phyloP scores from a whole-genome alignment of 2,329 filamentous ascomycete species.

The Pseudogymnoascus sp. region DNA sequence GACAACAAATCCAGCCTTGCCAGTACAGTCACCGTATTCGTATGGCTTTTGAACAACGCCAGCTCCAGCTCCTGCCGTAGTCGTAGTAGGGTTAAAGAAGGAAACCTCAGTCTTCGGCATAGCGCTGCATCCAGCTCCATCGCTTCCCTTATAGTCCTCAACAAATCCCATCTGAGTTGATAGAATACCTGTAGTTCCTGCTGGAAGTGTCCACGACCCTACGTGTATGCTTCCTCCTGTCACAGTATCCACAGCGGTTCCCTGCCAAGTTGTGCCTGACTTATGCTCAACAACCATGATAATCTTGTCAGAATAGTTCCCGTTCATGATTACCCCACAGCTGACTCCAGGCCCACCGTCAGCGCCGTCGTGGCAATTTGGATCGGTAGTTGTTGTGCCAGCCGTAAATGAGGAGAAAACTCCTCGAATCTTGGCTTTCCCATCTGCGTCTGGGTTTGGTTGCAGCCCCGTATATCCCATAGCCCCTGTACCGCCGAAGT shows the following conservation, averaged over 20 bases:
- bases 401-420: background rate
- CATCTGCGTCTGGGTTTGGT: background rate
- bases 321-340: conserved; percentile 4
- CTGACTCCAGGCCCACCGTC: conserved; percentile 9
- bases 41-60: background rate
- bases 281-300: conserved; percentile 17
- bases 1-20: background rate
- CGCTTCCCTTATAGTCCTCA: background rate
- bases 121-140: background rate
- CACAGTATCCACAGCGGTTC: conserved; percentile 16
- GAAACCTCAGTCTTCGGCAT: background rate
- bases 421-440: background rate
- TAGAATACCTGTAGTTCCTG: background rate
- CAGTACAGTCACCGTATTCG: background rate
- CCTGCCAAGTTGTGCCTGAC: conserved; percentile 19
- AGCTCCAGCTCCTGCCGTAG: background rate
- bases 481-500: background rate
- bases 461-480: background rate
- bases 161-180: background rate
- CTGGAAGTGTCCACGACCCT: conserved; percentile 16
- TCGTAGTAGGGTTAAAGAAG: background rate
- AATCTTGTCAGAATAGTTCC: conserved; percentile 17
- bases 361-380: background rate
- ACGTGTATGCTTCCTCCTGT: conserved; percentile 13
- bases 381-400: background rate